Evolutionary conservation across 768 basidiomycete genomes (phyloP).

Genomic region (Phanerochaete carnosa): DNA sequence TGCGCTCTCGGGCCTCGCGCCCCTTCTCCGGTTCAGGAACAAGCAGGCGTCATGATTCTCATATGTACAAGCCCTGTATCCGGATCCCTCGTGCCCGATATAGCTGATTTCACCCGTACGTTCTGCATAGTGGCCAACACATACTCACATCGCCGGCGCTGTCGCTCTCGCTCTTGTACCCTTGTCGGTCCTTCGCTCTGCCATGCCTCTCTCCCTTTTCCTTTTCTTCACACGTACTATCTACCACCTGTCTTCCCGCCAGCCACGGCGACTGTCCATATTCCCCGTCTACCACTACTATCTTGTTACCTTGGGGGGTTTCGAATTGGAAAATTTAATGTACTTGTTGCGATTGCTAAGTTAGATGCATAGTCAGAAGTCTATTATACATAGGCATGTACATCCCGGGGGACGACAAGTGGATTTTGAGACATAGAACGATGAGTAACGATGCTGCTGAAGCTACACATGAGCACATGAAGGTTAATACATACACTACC

Average conservation of each 20-base stretch:
- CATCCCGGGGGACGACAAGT: not conserved
- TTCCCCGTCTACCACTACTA: slow-evolving; percentile 12
- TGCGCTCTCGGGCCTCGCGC: slow-evolving; percentile 75
- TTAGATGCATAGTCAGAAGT: slow-evolving; percentile 17
- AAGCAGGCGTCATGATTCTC: slow-evolving; percentile 44
- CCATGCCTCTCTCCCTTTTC: not conserved
- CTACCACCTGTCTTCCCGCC: slow-evolving; percentile 6
- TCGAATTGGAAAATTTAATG: slow-evolving; percentile 21
- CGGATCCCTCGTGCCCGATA: not conserved
- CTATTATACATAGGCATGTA: slow-evolving; percentile 15
- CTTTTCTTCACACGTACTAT: slow-evolving; percentile 7
- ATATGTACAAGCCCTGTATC: not conserved
- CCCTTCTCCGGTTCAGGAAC: slow-evolving; percentile 76
- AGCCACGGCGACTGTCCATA: not conserved
- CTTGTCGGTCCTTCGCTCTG: not conserved
- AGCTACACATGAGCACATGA: not conserved
- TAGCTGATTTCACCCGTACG: not conserved
- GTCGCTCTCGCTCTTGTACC: slow-evolving; percentile 13
- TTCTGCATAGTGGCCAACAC: not conserved
- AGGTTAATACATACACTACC: not conserved
- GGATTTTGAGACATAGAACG: not conserved
- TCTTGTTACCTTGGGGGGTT: slow-evolving; percentile 11
- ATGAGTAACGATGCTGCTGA: not conserved
- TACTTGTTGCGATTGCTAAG: slow-evolving; percentile 22
- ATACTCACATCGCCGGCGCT: slow-evolving; percentile 5